Evolutionary conservation across 768 basidiomycete species (phyloP), one percentile per base, ranked within the genome.

Genomic region (Macrolepiota albuminosa): DNA sequence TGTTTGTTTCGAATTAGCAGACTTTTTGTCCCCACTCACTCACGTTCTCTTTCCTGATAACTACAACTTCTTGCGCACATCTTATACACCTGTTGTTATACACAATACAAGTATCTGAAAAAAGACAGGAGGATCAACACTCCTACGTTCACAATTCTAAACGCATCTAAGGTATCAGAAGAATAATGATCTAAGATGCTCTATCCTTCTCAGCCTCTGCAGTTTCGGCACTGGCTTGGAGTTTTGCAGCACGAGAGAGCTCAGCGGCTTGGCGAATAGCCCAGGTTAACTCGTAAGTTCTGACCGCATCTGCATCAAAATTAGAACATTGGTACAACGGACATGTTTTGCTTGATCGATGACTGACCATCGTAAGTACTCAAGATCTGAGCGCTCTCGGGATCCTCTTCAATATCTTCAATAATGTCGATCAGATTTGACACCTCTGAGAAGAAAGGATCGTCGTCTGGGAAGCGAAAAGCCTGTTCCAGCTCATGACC

Each of bases 371-470:
- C 91, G 73, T 89, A 96, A 11, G 85, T 82, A 67, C 86, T 88
- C 57, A 97, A 79, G 69, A 96, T 93, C 67, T 86, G 83, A 21
- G 87, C 81, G 6, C 84, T 84, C 54, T 93, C 90, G 3, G 91
- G 84, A 63, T 93, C 88, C 69, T 91, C 89, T 73, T 93, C 92
- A 56, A 93, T 92, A 66, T 90, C 89, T 73, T 95, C 94, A 59
- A 95, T 86, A 63, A 88, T 79, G 72, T 95, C 93, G 63, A 96
- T 90, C 71, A 93, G 83, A 73, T 92, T 90, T 43, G 92, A 94
- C 46, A 84, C 81, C 74, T 96, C 95, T 26, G 93, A 94, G 83
- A 95, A 95, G 84, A 93, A 95, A 5, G 93, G 91, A 68, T 95
- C 93, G 67, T 95, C 93, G 54, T 91, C 86, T 18, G 82, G 82